Evolutionary conservation across 805 yeast genomes (phyloP), one percentile per base, ranked within the genome.

Genomic region (Ogataea wickerhamii): DNA sequence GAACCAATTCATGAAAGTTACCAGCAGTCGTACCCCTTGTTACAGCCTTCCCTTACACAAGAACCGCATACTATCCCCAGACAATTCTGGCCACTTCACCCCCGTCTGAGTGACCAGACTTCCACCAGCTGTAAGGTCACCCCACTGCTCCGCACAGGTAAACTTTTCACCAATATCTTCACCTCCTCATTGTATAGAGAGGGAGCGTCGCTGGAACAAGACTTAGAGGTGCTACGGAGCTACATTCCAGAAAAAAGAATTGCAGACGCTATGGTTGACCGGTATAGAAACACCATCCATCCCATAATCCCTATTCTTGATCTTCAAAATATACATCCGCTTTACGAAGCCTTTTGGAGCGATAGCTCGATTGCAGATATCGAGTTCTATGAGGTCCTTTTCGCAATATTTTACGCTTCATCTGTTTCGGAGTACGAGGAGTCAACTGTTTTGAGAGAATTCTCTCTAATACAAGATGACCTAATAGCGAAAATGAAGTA

Each of bases 371-470:
- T 52, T 4, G 56, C 55, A 4, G 65, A 64, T 33, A 53, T 74
- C 38, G 68, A 71, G 31, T 76, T 77, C 50, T 69, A 70, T 44
- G 64, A 74, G 6, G 53, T 70, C 1, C 62, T 76, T 38, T 74
- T 74, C 46, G 77, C 82, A 0, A 68, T 77, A 2, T 53, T 76
- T 8, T 77, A 76, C 52, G 81, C 82, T 2, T 71, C 81, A 2
- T 68, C 79, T 1, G 75, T 76, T 22, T 73, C 81, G 8, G 77
- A 75, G 48, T 77, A 73, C 51, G 80, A 76, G 50, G 82, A 76
- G 47, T 69, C 67, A 45, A 75, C 75, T 44, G 70, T 75, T 43
- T 56, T 51, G 33, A 56, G 53, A 35, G 48, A 57, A 21, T 52
- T 59, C 5, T 21, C 28, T 3, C 19, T 26, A 17, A 27, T 32